Percentiles rank a stretch among this genome's conserved stretches.
These are phyloP conservation scores for Boletus vermiculosoides DNA, from an alignment of 768 basidiomycete species.

Conservation along the genomic window DNA sequence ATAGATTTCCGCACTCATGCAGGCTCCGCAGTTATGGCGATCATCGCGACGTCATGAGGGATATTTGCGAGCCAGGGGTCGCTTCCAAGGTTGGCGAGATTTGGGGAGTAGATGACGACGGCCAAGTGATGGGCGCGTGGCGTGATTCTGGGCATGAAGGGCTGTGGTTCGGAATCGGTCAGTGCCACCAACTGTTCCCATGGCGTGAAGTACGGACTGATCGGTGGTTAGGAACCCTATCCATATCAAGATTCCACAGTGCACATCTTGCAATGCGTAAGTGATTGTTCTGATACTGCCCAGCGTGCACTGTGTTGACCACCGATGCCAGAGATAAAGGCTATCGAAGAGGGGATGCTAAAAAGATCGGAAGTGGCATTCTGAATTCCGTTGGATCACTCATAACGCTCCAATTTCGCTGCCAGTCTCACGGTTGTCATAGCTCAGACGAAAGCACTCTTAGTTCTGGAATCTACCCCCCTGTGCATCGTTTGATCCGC, in stretches of 20 bases:
- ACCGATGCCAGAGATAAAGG: conserved; percentile 1
- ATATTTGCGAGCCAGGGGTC: conserved; percentile 46
- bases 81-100: conserved; percentile 44
- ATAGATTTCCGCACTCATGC: not conserved
- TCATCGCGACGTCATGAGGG: conserved; percentile 34
- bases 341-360: not conserved
- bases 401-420: not conserved
- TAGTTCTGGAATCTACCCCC: not conserved
- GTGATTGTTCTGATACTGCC: not conserved
- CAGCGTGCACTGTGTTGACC: not conserved
- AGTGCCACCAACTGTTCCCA: not conserved
- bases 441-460: not conserved
- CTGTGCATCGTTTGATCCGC: conserved; percentile 8
- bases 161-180: conserved; percentile 14
- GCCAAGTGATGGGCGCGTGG: conserved; percentile 45
- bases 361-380: not conserved
- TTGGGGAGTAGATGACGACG: conserved; percentile 61
- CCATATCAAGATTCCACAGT: conserved; percentile 10
- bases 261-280: conserved; percentile 6
- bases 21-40: conserved; percentile 41
- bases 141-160: conserved; percentile 30
- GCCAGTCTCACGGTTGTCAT: not conserved
- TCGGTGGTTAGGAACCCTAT: not conserved
- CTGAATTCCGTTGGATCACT: not conserved
- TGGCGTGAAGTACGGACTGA: not conserved